These are phyloP conservation scores for Litsea cubeba DNA, from an alignment of 164 flowering plant species.

Conservation along the genomic window DNA sequence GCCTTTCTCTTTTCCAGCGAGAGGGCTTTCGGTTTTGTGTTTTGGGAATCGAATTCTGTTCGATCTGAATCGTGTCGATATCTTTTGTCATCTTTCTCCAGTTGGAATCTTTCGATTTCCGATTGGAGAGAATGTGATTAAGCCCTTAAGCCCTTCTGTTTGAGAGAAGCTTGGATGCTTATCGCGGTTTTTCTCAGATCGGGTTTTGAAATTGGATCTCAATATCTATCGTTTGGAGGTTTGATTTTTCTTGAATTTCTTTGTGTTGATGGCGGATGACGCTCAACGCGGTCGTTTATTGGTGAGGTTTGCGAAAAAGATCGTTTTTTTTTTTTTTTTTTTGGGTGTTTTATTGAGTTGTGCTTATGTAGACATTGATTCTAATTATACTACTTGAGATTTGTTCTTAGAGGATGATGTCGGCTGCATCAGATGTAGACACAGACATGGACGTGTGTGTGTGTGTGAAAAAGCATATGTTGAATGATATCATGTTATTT, in stretches of 20 bases:
- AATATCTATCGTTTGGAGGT: neutral
- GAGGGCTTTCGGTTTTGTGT: neutral
- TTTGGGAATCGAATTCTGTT: neutral
- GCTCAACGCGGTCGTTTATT: constrained; percentile 4
- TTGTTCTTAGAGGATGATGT: neutral
- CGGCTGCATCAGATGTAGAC: neutral
- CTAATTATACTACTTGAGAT: neutral
- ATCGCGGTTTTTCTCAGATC: too few relatives aligned
- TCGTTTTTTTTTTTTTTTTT: neutral
- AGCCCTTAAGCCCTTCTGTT: too few relatives aligned
- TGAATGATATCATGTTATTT: neutral
- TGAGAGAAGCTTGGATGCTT: too few relatives aligned
- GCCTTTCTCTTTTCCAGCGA: neutral
- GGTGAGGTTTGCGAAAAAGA: neutral
- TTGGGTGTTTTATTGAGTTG: neutral
- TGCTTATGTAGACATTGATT: neutral
- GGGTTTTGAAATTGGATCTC: neutral
- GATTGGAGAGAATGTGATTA: neutral
- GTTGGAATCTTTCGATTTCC: neutral
- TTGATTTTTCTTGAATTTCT: neutral
- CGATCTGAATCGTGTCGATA: too few relatives aligned
- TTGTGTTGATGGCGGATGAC: neutral
- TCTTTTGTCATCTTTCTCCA: neutral
- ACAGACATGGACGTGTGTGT: neutral
- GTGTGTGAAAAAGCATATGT: neutral